Evolutionary conservation across 345 rosid species (phyloP).

Genomic region (Capsella bursapastoris): DNA sequence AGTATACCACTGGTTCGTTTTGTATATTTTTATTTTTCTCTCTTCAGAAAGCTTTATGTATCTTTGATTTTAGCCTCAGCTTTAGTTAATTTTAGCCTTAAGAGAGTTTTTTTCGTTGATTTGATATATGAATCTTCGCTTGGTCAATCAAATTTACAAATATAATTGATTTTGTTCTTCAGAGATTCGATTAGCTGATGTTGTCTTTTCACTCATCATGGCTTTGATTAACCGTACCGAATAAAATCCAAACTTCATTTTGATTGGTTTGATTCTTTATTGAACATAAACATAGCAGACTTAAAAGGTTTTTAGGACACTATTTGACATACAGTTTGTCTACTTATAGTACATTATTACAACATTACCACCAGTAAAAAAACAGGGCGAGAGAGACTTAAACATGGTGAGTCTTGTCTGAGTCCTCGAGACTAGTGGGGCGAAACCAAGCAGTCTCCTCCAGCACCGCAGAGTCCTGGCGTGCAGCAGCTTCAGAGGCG

Average conservation of each 20-base stretch:
- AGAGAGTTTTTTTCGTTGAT: background rate
- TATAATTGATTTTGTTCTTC: background rate
- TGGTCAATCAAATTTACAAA: slow-evolving; percentile 18
- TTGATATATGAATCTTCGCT: slow-evolving; percentile 6
- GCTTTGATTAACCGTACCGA: background rate
- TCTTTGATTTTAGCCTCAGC: slow-evolving; percentile 32
- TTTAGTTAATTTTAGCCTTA: slow-evolving; percentile 8
- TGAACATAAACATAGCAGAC: slow-evolving; percentile 6
- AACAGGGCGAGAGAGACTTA: background rate
- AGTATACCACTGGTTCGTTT: slow-evolving; percentile 35
- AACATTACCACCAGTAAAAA: background rate
- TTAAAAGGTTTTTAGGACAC: background rate
- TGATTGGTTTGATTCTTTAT: background rate
- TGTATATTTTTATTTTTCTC: slow-evolving; percentile 31
- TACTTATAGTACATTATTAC: slow-evolving; percentile 24
- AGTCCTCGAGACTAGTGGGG: slow-evolving; percentile 87
- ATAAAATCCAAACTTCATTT: background rate
- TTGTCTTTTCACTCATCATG: background rate
- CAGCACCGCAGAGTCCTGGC: slow-evolving; percentile 48
- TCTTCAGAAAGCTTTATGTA: slow-evolving; percentile 32
- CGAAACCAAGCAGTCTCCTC: slow-evolving; percentile 98
- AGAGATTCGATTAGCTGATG: background rate
- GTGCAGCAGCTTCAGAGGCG: slow-evolving; percentile 31
- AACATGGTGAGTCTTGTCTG: slow-evolving; percentile 70
- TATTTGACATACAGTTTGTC: slow-evolving; percentile 14